Evolutionary conservation across 441 rosid species (phyloP).

Genomic region (Syzygium syzygioides): DNA sequence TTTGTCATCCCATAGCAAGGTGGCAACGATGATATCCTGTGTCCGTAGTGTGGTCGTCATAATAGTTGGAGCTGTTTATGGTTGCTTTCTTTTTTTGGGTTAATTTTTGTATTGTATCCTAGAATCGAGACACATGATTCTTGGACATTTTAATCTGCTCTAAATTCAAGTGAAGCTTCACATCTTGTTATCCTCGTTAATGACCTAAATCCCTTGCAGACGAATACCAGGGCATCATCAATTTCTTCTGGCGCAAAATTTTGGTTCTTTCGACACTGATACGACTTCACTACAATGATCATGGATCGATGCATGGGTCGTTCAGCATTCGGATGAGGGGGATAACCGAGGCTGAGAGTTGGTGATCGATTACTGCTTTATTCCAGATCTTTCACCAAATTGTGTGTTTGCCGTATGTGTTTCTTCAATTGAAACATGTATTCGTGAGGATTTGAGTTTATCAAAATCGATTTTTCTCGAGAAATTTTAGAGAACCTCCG

Average conservation of each 20-base stretch:
- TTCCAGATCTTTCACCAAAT: neutral
- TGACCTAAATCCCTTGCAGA: neutral
- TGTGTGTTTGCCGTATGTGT: neutral
- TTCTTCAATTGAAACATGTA: neutral
- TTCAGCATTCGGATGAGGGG: neutral
- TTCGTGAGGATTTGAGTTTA: neutral
- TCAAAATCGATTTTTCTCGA: neutral
- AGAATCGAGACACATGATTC: neutral
- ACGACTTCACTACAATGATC: neutral
- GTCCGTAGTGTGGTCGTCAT: neutral
- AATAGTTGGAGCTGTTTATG: neutral
- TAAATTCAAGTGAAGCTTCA: neutral
- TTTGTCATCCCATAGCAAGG: neutral
- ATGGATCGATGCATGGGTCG: neutral
- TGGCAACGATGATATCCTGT: neutral
- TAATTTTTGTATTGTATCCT: neutral
- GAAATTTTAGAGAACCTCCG: neutral
- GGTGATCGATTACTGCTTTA: neutral
- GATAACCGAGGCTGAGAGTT: neutral
- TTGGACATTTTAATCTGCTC: neutral
- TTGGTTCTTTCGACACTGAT: neutral
- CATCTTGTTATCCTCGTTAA: neutral
- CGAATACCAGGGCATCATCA: neutral
- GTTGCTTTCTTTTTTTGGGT: neutral
- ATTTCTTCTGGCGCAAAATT: neutral